Evolutionary conservation across 2,329 filamentous ascomycete genomes (phyloP), one percentile per base, ranked within the genome.

Genomic region (Orbilia blumenaviensis): DNA sequence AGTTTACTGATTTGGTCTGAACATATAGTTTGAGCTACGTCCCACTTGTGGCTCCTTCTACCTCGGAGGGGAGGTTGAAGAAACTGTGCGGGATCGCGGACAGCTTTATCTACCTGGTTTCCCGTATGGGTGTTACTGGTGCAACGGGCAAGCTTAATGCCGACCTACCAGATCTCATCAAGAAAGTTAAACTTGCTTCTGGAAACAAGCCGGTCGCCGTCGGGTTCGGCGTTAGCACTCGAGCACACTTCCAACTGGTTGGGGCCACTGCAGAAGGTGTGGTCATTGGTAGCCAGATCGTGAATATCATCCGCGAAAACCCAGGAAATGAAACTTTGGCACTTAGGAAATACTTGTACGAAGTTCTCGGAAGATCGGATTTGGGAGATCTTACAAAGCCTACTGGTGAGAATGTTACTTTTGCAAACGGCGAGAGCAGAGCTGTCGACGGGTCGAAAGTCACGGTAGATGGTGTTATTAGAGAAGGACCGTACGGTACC

Each of bases 71-170:
- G 78, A 92, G 95, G 81, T 97, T 99, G 94, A 94, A 92, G 84
- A 88, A 97, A 42, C 90, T 99, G 10, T 99, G 95, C 88, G 90
- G 92, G 83, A 94, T 99, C 78, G 95, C 95, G 81, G 94, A 98
- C 84, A 97, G 94, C 2, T 99, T 98, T 86, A 96, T 99, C 84
- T 99, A 99, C 83, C 94, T 99, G 77, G 95, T 99, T 67, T 98
- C 94, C 25, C 88, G 94, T 80, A 96, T 97, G 91, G 95, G 95
- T 80, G 94, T 98, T 68, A 99, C 95, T 8, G 95, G 95, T 80
- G 95, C 93, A 12, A 90, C 90, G 0, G 94, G 94, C 34, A 89
- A 89, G 25, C 85, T 99, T 81, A 97, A 92, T 83, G 87, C 90
- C 48, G 90, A 91, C 72, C 88, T 99, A 34, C 93, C 94, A 12